Evolutionary conservation across 1,284 basidiomycete species (phyloP).

Genomic region (Ceratobasidium sp.): DNA sequence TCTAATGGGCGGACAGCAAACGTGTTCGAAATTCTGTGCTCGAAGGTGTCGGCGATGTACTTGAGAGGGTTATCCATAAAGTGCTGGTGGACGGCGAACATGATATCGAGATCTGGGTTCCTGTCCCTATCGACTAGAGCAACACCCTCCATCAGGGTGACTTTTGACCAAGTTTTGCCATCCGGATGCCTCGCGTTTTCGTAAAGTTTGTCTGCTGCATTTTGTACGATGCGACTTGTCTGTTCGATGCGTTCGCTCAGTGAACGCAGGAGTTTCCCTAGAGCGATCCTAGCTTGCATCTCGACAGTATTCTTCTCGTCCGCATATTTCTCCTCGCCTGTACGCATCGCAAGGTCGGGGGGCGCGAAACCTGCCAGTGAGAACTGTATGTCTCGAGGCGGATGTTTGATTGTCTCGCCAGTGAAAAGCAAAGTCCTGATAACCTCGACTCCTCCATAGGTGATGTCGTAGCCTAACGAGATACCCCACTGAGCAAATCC

Average conservation of each 20-base stretch:
- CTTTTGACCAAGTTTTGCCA: constrained; percentile 63
- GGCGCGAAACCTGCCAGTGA: constrained; percentile 64
- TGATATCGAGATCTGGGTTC: constrained; percentile 55
- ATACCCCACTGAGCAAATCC: constrained; percentile 60
- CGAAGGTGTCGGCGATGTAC: constrained; percentile 70
- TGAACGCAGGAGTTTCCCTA: constrained; percentile 65
- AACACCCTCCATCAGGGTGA: constrained; percentile 65
- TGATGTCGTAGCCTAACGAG: constrained; percentile 58
- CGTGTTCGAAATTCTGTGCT: constrained; percentile 66
- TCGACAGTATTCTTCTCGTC: constrained; percentile 56
- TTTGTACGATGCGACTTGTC: constrained; percentile 56
- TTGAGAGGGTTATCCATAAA: constrained; percentile 72
- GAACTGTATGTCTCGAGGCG: constrained; percentile 55
- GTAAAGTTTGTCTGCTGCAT: constrained; percentile 59
- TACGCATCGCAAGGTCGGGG: constrained; percentile 61
- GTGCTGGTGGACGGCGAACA: constrained; percentile 78
- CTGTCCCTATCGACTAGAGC: constrained; percentile 56
- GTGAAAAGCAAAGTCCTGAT: constrained; percentile 59
- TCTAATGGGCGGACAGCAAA: constrained; percentile 77
- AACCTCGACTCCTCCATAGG: constrained; percentile 55
- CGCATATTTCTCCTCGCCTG: constrained; percentile 57
- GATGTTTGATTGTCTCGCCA: constrained; percentile 65
- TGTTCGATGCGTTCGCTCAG: constrained; percentile 62
- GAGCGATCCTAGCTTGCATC: constrained; percentile 65
- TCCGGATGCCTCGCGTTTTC: constrained; percentile 60